Evolutionary conservation across 1,284 basidiomycete species (phyloP).

Genomic region (Trichosporon sp.): DNA sequence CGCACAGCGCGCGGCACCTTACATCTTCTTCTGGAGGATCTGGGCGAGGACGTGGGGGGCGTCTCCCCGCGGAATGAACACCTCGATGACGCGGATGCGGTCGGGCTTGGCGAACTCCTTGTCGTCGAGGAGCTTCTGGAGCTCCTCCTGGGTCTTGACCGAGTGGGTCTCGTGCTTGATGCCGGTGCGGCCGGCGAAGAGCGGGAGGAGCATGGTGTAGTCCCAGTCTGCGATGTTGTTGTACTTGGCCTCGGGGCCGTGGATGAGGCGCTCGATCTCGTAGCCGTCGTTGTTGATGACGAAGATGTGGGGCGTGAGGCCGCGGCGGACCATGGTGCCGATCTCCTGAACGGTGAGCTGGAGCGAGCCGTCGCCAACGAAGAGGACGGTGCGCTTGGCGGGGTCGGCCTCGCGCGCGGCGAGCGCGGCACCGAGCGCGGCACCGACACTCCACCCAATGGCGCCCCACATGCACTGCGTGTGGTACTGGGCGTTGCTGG

Average conservation of each 20-base stretch:
- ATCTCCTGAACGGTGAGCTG: conserved; percentile 54
- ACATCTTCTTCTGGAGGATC: conserved; percentile 5
- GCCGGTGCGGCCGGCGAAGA: conserved; percentile 37
- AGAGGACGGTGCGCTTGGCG: conserved; percentile 66
- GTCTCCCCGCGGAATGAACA: conserved; percentile 46
- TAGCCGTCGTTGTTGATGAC: conserved; percentile 87
- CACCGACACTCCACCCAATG: conserved; percentile 56
- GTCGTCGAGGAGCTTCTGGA: conserved; percentile 54
- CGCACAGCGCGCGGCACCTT: not conserved
- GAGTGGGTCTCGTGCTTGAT: conserved; percentile 33
- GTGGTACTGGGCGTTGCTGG: conserved; percentile 54
- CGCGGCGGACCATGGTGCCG: conserved; percentile 52
- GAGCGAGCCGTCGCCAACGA: conserved; percentile 64
- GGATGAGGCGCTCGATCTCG: conserved; percentile 71
- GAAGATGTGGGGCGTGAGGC: conserved; percentile 51
- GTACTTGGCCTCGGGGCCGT: conserved; percentile 48
- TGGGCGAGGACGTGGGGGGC: conserved; percentile 18
- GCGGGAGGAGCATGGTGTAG: conserved; percentile 46
- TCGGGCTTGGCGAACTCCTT: conserved; percentile 42
- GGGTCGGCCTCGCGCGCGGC: conserved; percentile 66
- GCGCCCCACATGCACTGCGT: conserved; percentile 57
- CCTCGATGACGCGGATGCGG: conserved; percentile 46
- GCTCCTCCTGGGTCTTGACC: conserved; percentile 50
- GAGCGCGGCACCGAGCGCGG: conserved; percentile 49
- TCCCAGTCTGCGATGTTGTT: conserved; percentile 52